These are phyloP conservation scores for Aspergillus ruber DNA, from an alignment of 2,329 filamentous ascomycete species.

Conservation along the genomic window DNA sequence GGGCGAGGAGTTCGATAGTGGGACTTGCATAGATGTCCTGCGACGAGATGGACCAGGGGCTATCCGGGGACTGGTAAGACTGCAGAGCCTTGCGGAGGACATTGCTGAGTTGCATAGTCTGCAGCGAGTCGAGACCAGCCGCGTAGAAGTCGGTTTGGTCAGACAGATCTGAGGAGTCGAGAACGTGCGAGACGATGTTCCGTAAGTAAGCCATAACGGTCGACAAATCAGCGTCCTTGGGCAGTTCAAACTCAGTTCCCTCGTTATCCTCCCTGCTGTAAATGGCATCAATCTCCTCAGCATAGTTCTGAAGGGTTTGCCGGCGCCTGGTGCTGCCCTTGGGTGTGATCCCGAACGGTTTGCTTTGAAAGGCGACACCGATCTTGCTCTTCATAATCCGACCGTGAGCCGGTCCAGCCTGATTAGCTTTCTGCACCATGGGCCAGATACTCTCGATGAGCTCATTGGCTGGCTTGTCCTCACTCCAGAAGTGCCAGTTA, in stretches of 20 bases:
- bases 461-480: slow-evolving; percentile 5
- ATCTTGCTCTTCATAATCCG: slow-evolving; percentile 40
- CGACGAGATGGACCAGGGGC: neutral
- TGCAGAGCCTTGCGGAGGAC: slow-evolving; percentile 8
- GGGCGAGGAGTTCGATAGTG: neutral
- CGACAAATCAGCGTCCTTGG: neutral
- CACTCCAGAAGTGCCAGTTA: slow-evolving; percentile 6
- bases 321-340: slow-evolving; percentile 44
- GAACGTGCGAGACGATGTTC: neutral
- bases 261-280: slow-evolving; percentile 21
- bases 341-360: slow-evolving; percentile 42
- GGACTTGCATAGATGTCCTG: slow-evolving; percentile 1
- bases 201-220: neutral
- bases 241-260: neutral
- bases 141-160: slow-evolving; percentile 13
- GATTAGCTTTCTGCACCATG: slow-evolving; percentile 40
- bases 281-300: slow-evolving; percentile 42
- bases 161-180: neutral
- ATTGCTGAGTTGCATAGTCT: slow-evolving; percentile 10
- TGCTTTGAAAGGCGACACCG: slow-evolving; percentile 34
- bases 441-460: slow-evolving; percentile 43
- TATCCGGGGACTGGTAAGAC: neutral
- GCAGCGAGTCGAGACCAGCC: slow-evolving; percentile 18
- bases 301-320: slow-evolving; percentile 37
- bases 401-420: slow-evolving; percentile 34